Evolutionary conservation across 768 basidiomycete genomes (phyloP), one percentile per base, ranked within the genome.

Genomic region (Lentinula guzmanii): DNA sequence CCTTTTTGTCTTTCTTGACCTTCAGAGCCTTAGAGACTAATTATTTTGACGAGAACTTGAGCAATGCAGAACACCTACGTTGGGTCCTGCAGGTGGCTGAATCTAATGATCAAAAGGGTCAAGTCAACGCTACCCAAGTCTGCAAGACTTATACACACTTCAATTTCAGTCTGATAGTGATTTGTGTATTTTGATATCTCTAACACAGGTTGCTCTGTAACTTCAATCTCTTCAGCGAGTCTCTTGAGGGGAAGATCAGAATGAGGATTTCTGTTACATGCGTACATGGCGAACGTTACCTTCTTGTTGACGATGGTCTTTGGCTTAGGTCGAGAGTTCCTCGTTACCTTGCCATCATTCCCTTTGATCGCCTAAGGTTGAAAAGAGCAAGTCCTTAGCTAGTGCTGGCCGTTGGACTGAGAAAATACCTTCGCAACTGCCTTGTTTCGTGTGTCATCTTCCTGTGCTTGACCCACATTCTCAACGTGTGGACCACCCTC

Each of bases 1-100:
- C 74, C 65, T 72, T 71, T 48, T 59, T 65, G 9, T 66, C 54
- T 52, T 71, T 74, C 65, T 64, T 61, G 59, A 43, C 15, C 50
- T 62, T 67, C 59, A 37, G 37, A n/a, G 21, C 50, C 31, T 62
- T 53, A 4, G 28, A 58, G 51, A 43, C 63, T 15, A 41, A 56
- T 24, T 56, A 61, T 46, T 39, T 21, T 34, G 46, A 57, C 6
- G 41, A 24, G 28, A 13, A 42, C 3, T 21, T 21, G 15, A 11
- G 13, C 4, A 16, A 56, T 21, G 18, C 4, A 24, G 31, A 15
- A 15, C 21, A 56, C 55, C 39, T 24, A 56, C 41, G 10, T 56
- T 56, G 1, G 10, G 34, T 31, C 9, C 33, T 35, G 31, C 2
- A 34, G 28, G 41, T 43, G 55, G 21, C 34, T 13, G 10, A 43